phyloP scores from a whole-genome alignment of 208 protist genomes.

The Porcisia hertigi region DNA sequence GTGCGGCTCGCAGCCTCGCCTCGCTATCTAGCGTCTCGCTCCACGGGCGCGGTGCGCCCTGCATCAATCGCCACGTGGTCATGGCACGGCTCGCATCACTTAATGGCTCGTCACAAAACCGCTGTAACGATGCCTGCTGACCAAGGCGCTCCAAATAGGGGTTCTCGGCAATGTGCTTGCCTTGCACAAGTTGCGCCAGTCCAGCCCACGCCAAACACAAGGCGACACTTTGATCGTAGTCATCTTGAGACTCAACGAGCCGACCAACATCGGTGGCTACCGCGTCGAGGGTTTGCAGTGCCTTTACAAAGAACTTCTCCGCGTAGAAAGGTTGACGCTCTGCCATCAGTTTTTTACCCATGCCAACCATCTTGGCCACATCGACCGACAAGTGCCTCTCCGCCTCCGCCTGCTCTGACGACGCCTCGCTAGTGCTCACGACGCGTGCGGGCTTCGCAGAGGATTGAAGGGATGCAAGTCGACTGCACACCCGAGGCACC shows the following conservation, averaged over 20 bases:
- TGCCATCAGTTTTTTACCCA: constrained; percentile 62
- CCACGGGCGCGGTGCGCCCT: constrained; percentile 46
- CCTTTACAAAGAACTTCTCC: constrained; percentile 81
- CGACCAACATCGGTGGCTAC: constrained; percentile 40
- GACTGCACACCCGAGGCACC: constrained; percentile 53
- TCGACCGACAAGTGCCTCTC: constrained; percentile 54
- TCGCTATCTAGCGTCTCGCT: constrained; percentile 56
- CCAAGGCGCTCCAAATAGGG: constrained; percentile 39
- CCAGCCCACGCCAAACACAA: constrained; percentile 70
- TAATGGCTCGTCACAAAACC: constrained; percentile 43
- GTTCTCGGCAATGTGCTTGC: constrained; percentile 33
- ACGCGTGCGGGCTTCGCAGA: constrained; percentile 36
- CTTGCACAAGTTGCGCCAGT: constrained; percentile 68
- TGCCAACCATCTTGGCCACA: constrained; percentile 64
- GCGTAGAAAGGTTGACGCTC: constrained; percentile 70
- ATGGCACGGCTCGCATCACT: constrained; percentile 60
- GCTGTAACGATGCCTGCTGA: constrained; percentile 11
- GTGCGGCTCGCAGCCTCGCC: constrained; percentile 38
- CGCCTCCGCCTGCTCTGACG: neutral
- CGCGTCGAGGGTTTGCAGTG: constrained; percentile 63
- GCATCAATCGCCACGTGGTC: constrained; percentile 43
- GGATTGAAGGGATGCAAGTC: constrained; percentile 56
- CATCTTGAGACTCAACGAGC: constrained; percentile 19
- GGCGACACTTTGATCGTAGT: constrained; percentile 63
- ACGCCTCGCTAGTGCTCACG: neutral